Evolutionary conservation across 192 early-diverging fungal genomes (phyloP).

Genomic region (Phycomyces nitens): DNA sequence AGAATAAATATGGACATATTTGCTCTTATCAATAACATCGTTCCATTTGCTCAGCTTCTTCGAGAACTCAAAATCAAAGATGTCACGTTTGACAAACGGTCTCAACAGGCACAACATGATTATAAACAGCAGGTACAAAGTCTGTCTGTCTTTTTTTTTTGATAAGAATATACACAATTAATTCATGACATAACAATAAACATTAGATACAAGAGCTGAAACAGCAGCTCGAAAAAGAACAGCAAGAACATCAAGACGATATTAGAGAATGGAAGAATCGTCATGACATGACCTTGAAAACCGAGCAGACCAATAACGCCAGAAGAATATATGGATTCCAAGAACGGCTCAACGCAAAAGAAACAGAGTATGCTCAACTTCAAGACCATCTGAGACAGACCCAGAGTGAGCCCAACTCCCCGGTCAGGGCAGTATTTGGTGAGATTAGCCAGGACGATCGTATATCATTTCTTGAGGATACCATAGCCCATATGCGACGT

Average conservation of each 20-base stretch:
- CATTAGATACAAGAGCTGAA: conserved; percentile 4
- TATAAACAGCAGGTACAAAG: conserved; percentile 1
- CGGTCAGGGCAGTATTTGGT: too few relatives aligned
- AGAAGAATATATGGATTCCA: too few relatives aligned
- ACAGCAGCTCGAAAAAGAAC: background rate
- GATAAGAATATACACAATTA: too few relatives aligned
- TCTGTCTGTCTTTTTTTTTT: too few relatives aligned
- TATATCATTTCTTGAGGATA: too few relatives aligned
- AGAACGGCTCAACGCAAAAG: too few relatives aligned
- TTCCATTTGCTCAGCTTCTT: conserved; percentile 5
- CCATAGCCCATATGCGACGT: too few relatives aligned
- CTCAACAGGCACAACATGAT: conserved; percentile 2
- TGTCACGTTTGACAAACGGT: background rate
- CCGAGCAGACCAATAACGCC: too few relatives aligned
- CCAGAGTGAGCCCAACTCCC: too few relatives aligned
- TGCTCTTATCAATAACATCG: background rate
- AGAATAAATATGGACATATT: background rate
- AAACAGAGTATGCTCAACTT: too few relatives aligned
- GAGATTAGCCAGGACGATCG: too few relatives aligned
- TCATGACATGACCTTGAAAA: background rate
- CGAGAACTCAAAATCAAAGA: conserved; percentile 13
- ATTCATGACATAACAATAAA: background rate
- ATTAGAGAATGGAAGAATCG: background rate
- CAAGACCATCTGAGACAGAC: too few relatives aligned
- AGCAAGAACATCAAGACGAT: background rate